These are phyloP conservation scores for Prinsepia uniflora DNA, from an alignment of 306 rosid species.

Conservation along the genomic window DNA sequence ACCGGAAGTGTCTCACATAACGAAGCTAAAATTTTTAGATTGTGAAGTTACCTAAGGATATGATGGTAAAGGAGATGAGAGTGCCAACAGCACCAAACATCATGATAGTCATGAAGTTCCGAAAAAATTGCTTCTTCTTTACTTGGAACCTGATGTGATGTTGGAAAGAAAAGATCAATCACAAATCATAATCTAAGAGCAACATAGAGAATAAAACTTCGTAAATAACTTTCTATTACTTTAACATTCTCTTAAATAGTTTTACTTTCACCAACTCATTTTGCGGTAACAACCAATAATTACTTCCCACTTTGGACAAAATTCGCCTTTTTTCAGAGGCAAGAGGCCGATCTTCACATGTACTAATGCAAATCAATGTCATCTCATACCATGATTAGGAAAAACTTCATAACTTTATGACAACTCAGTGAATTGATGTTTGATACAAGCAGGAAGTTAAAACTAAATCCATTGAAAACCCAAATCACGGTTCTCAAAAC, in stretches of 20 bases:
- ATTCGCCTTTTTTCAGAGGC: not conserved
- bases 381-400: not conserved
- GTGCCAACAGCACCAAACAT: slow-evolving; percentile 92
- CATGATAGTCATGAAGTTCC: slow-evolving; percentile 84
- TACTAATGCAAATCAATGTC: not conserved
- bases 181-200: slow-evolving; percentile 6
- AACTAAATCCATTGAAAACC: not conserved
- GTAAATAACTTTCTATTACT: not conserved
- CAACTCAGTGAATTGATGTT: not conserved
- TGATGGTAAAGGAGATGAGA: slow-evolving; percentile 77
- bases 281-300: not conserved
- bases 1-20: not conserved
- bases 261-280: not conserved
- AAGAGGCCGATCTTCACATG: too few relatives aligned
- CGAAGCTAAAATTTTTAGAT: not conserved
- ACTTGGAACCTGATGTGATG: slow-evolving; percentile 73
- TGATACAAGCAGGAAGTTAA: not conserved
- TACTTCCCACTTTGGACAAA: not conserved
- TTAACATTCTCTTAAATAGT: not conserved
- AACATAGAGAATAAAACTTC: not conserved
- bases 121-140: slow-evolving; percentile 95
- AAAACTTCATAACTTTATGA: not conserved
- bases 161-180: slow-evolving; percentile 8
- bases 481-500: not conserved
- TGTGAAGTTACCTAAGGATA: slow-evolving; percentile 65